Evolutionary conservation across 108 stramenopile species (phyloP).

Genomic region (Nitzschia putrida): DNA sequence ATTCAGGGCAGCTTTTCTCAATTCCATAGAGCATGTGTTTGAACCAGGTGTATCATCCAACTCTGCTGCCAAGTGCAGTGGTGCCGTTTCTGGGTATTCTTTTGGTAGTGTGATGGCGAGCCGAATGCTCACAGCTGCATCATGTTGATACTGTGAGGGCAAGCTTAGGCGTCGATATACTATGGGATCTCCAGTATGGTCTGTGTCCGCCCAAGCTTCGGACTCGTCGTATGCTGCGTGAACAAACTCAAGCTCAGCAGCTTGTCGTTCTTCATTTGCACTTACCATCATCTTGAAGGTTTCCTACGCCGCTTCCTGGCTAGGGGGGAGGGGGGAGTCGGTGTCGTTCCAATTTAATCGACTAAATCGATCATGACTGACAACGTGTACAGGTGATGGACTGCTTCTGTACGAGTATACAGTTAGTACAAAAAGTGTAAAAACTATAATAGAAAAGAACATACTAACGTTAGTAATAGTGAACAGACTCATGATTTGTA

Average conservation of each 20-base stretch:
- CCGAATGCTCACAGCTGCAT: conserved; percentile 22
- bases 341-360: too few relatives aligned
- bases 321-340: background rate
- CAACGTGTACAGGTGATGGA: too few relatives aligned
- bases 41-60: background rate
- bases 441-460: too few relatives aligned
- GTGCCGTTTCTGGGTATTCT: conserved; percentile 47
- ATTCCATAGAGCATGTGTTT: background rate
- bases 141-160: conserved; percentile 9
- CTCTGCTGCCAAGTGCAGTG: conserved; percentile 16
- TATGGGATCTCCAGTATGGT: conserved; percentile 6
- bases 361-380: too few relatives aligned
- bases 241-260: conserved; percentile 76
- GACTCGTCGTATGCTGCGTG: conserved; percentile 52
- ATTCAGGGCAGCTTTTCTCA: conserved; percentile 50
- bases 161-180: conserved; percentile 43
- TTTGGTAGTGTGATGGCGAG: conserved; percentile 53
- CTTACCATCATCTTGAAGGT: background rate
- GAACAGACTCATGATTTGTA: too few relatives aligned
- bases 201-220: conserved; percentile 60
- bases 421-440: too few relatives aligned
- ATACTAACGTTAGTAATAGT: too few relatives aligned
- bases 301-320: background rate
- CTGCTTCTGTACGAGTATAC: too few relatives aligned
- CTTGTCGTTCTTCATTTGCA: conserved; percentile 58